Percentiles rank a stretch among this genome's conserved stretches.
Conservation (phyloP, 495 filamentous ascomycete genomes). For the Tuber calosporum region DNA sequence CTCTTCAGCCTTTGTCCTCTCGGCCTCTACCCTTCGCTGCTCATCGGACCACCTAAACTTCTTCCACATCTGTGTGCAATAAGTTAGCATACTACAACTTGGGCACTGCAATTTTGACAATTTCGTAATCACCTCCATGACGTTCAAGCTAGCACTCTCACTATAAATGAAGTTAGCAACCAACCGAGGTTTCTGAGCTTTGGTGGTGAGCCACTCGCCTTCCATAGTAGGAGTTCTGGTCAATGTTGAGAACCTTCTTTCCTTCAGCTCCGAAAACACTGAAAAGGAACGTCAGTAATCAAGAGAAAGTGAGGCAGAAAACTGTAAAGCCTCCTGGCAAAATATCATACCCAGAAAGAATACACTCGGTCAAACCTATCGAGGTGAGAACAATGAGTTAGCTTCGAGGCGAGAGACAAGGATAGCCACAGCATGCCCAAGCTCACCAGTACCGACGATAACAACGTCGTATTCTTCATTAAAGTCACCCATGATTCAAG, state of each 20-base stretch:
- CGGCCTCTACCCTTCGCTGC: slow-evolving; percentile 36
- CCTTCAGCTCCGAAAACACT: slow-evolving; percentile 97
- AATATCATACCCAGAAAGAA: slow-evolving; percentile 76
- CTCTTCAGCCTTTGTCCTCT: slow-evolving; percentile 32
- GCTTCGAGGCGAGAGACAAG: background rate
- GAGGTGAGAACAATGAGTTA: background rate
- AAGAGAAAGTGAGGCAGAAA: background rate
- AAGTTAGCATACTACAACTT: slow-evolving; percentile 12
- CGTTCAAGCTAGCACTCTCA: slow-evolving; percentile 41
- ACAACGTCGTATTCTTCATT: slow-evolving; percentile 95
- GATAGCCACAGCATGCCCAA: slow-evolving; percentile 43
- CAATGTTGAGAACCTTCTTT: slow-evolving; percentile 97
- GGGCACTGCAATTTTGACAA: no score
- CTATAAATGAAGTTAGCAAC: slow-evolving; percentile 22
- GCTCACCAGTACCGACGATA: slow-evolving; percentile 88
- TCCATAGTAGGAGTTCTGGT: slow-evolving; percentile 98
- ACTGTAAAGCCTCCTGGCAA: background rate
- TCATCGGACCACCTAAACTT: slow-evolving; percentile 42
- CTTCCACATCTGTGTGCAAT: slow-evolving; percentile 38
- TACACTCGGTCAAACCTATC: slow-evolving; percentile 92
- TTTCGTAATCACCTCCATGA: slow-evolving; percentile 35
- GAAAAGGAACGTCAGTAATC: slow-evolving; percentile 14
- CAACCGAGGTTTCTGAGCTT: background rate
- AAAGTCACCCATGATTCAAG: slow-evolving; percentile 81
- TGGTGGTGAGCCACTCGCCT: slow-evolving; percentile 56